Conservation (phyloP, 1,284 basidiomycete species). For the Schizopora paradoxa region DNA sequence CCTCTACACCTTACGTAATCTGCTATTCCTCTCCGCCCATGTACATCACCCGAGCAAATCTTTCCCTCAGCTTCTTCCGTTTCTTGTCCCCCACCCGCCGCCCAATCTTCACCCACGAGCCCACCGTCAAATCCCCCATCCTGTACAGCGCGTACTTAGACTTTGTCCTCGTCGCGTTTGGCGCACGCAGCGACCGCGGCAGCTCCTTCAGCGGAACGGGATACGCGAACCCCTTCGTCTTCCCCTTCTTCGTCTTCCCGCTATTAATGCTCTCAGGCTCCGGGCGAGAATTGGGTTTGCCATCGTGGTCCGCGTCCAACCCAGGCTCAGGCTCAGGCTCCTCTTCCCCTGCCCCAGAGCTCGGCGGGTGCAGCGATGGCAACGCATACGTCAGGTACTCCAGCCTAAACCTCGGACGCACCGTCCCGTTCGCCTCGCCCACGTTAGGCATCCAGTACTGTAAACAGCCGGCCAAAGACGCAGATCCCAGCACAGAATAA, state of each 20-base stretch:
- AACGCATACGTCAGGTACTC: slow-evolving; percentile 72
- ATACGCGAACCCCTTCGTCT: slow-evolving; percentile 30
- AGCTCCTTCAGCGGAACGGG: slow-evolving; percentile 65
- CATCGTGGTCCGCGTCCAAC: too few relatives aligned
- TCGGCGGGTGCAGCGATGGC: slow-evolving; percentile 32
- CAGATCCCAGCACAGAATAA: background rate
- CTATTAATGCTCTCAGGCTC: slow-evolving; percentile 17
- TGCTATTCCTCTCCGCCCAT: slow-evolving; percentile 40
- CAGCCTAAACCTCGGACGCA: slow-evolving; percentile 63
- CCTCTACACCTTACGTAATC: slow-evolving; percentile 18
- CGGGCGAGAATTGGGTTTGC: background rate
- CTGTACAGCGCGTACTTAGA: slow-evolving; percentile 66
- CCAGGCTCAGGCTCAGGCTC: too few relatives aligned
- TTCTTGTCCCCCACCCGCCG: slow-evolving; percentile 49
- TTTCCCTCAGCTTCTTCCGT: slow-evolving; percentile 58
- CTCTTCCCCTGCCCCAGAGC: slow-evolving; percentile 23
- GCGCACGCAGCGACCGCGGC: slow-evolving; percentile 47
- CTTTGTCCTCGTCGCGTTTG: slow-evolving; percentile 31
- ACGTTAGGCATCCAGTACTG: slow-evolving; percentile 78
- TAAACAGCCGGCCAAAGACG: slow-evolving; percentile 15
- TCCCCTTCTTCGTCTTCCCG: slow-evolving; percentile 22
- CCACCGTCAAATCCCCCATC: slow-evolving; percentile 73
- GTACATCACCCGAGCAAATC: slow-evolving; percentile 70
- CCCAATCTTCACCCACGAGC: slow-evolving; percentile 71
- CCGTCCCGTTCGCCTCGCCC: slow-evolving; percentile 45